Evolutionary conservation across 441 rosid genomes (phyloP), one percentile per base, ranked within the genome.

Genomic region (Erysimum cheiri): DNA sequence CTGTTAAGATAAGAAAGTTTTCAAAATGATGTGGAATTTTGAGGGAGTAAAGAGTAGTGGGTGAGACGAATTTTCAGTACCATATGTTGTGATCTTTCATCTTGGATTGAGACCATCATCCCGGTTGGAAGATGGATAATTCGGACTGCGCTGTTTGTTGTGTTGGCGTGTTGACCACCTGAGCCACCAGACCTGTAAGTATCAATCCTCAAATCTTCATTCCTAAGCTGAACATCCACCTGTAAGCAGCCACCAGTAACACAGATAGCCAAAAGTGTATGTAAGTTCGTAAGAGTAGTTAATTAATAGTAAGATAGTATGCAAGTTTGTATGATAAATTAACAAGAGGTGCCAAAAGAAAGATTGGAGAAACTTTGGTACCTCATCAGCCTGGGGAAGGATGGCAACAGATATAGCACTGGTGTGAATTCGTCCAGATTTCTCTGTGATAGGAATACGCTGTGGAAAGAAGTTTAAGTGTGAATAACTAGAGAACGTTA

Each of bases 301-400:
- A 75, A 3, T 17, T 8, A 6, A 57, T 57, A 65, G 4, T 15
- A 53, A 13, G 36, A 11, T 15, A 11, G 29, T 10, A 22, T 7
- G 46, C 36, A 31, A 13, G 22, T 22, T 47, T 56, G 40, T 24
- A 33, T 22, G 22, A 47, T 32, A 2, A 53, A 31, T 22, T 22
- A 22, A 22, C 24, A 22, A 22, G 24, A 22, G 24, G n/a, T 3
- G 29, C 40, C 39, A 66, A 28, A 66, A 15, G 1, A 32, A 44
- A 46, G 33, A 44, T 3, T 26, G 41, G 61, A 29, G 68, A 39
- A 65, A 35, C 44, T 69, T 69, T 49, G 67, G 67, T 65, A 94
- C 98, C 98, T 94, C 91, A 78, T 90, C 91, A 75, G 99, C 99
- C 81, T 94, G 98, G 40, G 98, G 98, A 73, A 94, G 98, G 82